A percentile compares a stretch with the other conserved stretches of the same genome.
These are phyloP conservation scores for Avicennia marina DNA, from an alignment of 257 asterid species.

Conservation along the genomic window DNA sequence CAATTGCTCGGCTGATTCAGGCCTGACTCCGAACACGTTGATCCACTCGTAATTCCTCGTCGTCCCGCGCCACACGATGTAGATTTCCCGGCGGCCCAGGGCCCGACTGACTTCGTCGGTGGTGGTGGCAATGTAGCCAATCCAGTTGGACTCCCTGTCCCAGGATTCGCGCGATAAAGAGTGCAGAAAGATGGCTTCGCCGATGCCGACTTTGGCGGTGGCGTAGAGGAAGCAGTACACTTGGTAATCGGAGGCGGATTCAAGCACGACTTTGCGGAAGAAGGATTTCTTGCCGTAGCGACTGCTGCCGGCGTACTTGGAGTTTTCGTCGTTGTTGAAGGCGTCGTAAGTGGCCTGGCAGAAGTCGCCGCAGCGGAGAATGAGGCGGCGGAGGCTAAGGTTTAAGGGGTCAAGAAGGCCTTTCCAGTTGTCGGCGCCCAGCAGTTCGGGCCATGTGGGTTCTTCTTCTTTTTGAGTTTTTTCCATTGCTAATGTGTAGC, in stretches of 20 bases:
- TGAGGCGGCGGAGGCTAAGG: conserved; percentile 57
- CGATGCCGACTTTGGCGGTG: conserved; percentile 48
- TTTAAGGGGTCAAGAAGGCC: conserved; percentile 62
- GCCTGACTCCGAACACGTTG: conserved; percentile 42
- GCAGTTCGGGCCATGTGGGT: conserved; percentile 51
- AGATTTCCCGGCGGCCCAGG: conserved; percentile 70
- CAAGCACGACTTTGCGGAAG: conserved; percentile 59
- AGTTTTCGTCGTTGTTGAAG: conserved; percentile 78
- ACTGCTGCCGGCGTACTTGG: conserved; percentile 80
- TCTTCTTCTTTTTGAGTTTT: conserved; percentile 1
- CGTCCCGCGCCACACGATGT: conserved; percentile 80
- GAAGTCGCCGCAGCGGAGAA: conserved; percentile 84
- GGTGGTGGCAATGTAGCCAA: conserved; percentile 70
- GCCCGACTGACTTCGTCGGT: conserved; percentile 38
- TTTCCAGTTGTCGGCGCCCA: conserved; percentile 69
- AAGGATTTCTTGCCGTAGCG: conserved; percentile 70
- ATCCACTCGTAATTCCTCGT: conserved; percentile 68
- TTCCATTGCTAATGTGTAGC: no score
- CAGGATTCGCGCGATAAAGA: conserved; percentile 62
- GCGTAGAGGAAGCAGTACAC: conserved; percentile 63
- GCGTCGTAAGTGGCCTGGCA: conserved; percentile 88
- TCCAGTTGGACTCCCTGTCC: conserved; percentile 93
- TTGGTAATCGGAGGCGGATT: conserved; percentile 41
- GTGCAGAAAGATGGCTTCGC: conserved; percentile 53
- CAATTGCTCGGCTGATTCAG: conserved; percentile 45